These are phyloP conservation scores for Pyrenophora tritici-repentis DNA, from an alignment of 2,329 filamentous ascomycete genomes.

Conservation along the genomic window DNA sequence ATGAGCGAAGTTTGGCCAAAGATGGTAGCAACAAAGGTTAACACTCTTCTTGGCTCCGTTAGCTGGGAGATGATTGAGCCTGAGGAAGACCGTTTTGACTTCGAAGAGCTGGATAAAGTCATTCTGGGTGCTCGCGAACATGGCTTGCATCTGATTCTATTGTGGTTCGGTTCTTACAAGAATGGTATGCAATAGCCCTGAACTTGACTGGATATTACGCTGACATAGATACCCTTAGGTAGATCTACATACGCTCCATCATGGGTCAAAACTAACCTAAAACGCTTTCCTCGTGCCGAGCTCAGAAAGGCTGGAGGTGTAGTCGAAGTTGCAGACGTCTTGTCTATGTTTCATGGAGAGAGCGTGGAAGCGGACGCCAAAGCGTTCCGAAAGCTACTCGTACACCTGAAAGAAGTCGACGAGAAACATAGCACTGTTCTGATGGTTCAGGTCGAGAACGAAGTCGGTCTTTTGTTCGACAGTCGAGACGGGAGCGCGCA, in stretches of 20 bases:
- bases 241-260: conserved; percentile 32
- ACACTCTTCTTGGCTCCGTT: conserved; percentile 53
- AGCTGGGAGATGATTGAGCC: conserved; percentile 57
- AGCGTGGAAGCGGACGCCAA: conserved; percentile 45
- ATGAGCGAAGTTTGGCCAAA: conserved; percentile 54
- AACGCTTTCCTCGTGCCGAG: conserved; percentile 39
- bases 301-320: conserved; percentile 26
- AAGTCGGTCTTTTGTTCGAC: conserved; percentile 57
- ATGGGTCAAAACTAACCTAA: conserved; percentile 42
- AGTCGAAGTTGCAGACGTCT: conserved; percentile 25
- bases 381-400: conserved; percentile 49
- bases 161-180: conserved; percentile 58
- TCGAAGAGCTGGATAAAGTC: conserved; percentile 49
- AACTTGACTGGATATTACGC: too few species aligned
- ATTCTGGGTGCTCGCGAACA: conserved; percentile 47
- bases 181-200: conserved; percentile 38
- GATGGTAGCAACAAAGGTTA: conserved; percentile 49
- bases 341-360: conserved; percentile 44
- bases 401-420: conserved; percentile 53
- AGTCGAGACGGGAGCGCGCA: conserved; percentile 53
- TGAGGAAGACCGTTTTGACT: conserved; percentile 51
- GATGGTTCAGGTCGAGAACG: conserved; percentile 65
- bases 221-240: background rate
- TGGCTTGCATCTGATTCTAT: conserved; percentile 48
- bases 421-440: conserved; percentile 55